Evolutionary conservation across 2,329 filamentous ascomycete species (phyloP).

Genomic region (Diaporthe nobilis): DNA sequence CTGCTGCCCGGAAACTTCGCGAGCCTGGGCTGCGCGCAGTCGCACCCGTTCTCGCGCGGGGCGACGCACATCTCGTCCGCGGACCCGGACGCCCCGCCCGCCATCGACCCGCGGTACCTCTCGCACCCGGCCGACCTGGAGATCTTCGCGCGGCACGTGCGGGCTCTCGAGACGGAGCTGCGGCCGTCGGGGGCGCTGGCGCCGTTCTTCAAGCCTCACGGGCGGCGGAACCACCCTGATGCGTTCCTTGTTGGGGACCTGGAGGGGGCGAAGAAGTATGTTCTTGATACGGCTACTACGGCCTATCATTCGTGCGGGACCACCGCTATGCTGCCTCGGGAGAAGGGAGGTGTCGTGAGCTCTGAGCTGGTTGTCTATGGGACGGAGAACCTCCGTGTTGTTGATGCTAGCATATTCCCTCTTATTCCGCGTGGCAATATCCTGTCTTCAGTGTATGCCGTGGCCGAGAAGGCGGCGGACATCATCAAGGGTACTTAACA

Average conservation of each 20-base stretch:
- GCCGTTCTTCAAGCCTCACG: constrained; percentile 52
- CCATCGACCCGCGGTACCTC: constrained; percentile 68
- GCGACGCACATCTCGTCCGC: constrained; percentile 64
- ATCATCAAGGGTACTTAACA: constrained; percentile 45
- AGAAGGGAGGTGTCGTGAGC: constrained; percentile 60
- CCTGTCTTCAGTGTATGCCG: constrained; percentile 46
- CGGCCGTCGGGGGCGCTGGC: constrained; percentile 47
- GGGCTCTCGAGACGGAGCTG: constrained; percentile 48
- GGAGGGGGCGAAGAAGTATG: constrained; percentile 46
- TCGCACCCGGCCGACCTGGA: constrained; percentile 65
- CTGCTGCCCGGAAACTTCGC: constrained; percentile 43
- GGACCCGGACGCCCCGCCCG: constrained; percentile 56
- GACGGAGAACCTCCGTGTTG: constrained; percentile 57
- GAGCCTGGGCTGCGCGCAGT: constrained; percentile 42
- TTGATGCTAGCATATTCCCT: constrained; percentile 60
- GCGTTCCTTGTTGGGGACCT: constrained; percentile 42
- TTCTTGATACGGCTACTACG: constrained; percentile 42
- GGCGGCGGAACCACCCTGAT: constrained; percentile 52
- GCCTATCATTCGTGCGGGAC: constrained; percentile 57
- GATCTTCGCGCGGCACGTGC: constrained; percentile 54
- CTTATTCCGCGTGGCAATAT: constrained; percentile 55
- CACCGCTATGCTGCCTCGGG: constrained; percentile 58
- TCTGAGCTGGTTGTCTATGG: constrained; percentile 59
- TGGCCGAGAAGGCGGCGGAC: constrained; percentile 56
- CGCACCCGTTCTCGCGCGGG: constrained; percentile 67